phyloP scores from a whole-genome alignment of 345 rosid species.

The Orychophragmus violaceus region DNA sequence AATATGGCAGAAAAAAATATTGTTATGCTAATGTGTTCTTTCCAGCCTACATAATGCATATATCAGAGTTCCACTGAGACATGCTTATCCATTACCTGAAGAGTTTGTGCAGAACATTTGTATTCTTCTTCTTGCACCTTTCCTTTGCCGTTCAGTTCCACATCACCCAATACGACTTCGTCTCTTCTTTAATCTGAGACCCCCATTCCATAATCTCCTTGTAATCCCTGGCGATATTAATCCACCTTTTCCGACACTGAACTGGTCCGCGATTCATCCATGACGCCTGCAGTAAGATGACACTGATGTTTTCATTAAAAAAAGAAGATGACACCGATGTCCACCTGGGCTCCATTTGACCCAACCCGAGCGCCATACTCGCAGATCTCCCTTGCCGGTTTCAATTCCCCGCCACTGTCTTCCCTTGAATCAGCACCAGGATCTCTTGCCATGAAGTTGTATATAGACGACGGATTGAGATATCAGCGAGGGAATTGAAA shows the following conservation, averaged over 20 bases:
- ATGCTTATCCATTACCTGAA: not conserved
- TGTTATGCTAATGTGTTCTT: not conserved
- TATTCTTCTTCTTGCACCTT: not conserved
- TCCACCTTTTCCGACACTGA: constrained; percentile 99
- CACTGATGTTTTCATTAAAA: no score
- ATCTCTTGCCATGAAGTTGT: no score
- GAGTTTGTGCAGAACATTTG: not conserved
- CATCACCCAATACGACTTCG: constrained; percentile 92
- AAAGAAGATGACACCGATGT: no score
- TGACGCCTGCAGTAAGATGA: constrained; percentile 79
- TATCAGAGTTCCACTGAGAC: not conserved
- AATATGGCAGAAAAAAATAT: not conserved
- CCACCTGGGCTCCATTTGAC: constrained; percentile 85
- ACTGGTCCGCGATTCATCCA: constrained; percentile 90
- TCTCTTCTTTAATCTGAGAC: constrained; percentile 45
- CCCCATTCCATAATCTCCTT: constrained; percentile 98
- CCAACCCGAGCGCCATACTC: no score
- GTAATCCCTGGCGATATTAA: constrained; percentile 84
- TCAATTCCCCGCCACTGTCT: constrained; percentile 80
- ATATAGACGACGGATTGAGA: no score
- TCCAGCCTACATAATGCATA: not conserved
- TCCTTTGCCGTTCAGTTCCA: constrained; percentile 24
- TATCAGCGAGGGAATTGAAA: no score
- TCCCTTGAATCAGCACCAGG: constrained; percentile 93
- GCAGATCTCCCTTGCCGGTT: constrained; percentile 67